phyloP scores from a whole-genome alignment of 768 basidiomycete species.

The Rhizopogon roseolus region DNA sequence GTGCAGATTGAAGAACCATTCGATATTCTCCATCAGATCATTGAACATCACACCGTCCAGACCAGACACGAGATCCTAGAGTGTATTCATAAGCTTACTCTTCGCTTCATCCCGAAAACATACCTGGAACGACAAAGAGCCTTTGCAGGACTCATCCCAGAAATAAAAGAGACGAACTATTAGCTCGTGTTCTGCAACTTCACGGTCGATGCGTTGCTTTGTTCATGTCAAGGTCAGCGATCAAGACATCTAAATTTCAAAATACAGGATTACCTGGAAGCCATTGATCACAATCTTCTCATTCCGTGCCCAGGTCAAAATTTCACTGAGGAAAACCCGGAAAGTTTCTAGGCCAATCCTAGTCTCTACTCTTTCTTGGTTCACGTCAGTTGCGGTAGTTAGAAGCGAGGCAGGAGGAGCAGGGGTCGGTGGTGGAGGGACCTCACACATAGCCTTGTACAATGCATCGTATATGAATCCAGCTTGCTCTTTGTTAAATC shows the following conservation, averaged over 20 bases:
- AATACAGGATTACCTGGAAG: constrained; percentile 56
- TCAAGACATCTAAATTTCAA: background rate
- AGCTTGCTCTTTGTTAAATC: constrained; percentile 83
- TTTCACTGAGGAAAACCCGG: constrained; percentile 83
- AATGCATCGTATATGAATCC: constrained; percentile 90
- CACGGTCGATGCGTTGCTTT: constrained; percentile 82
- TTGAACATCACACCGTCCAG: constrained; percentile 92
- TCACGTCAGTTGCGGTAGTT: constrained; percentile 44
- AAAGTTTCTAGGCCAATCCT: constrained; percentile 84
- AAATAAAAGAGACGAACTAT: constrained; percentile 92
- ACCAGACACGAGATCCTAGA: constrained; percentile 82
- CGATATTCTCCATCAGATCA: constrained; percentile 97
- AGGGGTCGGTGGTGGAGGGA: constrained; percentile 58
- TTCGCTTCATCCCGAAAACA: constrained; percentile 8
- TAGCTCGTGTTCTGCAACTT: constrained; percentile 93
- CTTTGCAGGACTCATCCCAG: constrained; percentile 82
- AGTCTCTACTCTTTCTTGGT: constrained; percentile 82
- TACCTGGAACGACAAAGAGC: constrained; percentile 88
- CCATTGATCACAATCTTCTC: constrained; percentile 92
- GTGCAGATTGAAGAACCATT: constrained; percentile 97
- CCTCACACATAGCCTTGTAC: constrained; percentile 77
- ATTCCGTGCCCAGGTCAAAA: constrained; percentile 93
- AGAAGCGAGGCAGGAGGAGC: constrained; percentile 49
- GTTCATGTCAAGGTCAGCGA: constrained; percentile 3
- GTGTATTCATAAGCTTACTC: background rate